Percentiles rank a stretch among this genome's conserved stretches.
Evolutionary conservation across 1,284 basidiomycete species (phyloP).

Genomic region (Boletus semigastroideus): DNA sequence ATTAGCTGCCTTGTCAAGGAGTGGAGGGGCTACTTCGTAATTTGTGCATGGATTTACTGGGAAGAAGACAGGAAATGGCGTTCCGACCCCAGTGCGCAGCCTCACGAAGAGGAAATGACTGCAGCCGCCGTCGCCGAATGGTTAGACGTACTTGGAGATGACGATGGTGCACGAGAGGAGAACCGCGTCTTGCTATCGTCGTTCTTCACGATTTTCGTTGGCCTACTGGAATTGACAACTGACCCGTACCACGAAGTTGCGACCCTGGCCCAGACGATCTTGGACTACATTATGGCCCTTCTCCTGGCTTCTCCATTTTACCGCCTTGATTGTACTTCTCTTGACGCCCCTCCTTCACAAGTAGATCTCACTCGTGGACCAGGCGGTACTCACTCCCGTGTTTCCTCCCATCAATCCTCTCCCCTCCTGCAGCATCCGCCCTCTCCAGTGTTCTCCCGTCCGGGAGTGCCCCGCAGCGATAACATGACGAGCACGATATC

Average conservation of each 20-base stretch:
- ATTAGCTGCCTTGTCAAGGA: constrained; percentile 93
- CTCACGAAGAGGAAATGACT: constrained; percentile 64
- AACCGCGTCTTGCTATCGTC: constrained; percentile 84
- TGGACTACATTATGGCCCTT: constrained; percentile 91
- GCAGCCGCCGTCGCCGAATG: constrained; percentile 75
- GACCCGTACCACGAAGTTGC: constrained; percentile 95
- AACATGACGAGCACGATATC: constrained; percentile 61
- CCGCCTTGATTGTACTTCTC: constrained; percentile 63
- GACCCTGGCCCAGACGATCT: constrained; percentile 84
- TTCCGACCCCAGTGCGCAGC: constrained; percentile 30
- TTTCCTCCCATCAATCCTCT: constrained; percentile 51
- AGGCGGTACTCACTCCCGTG: constrained; percentile 46
- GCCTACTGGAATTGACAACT: constrained; percentile 87
- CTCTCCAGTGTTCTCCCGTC: constrained; percentile 43
- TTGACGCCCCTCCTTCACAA: constrained; percentile 49
- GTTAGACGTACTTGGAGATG: constrained; percentile 65
- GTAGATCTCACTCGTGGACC: constrained; percentile 25
- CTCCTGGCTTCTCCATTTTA: constrained; percentile 88
- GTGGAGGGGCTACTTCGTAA: constrained; percentile 94
- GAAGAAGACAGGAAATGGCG: constrained; percentile 76
- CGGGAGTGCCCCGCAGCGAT: constrained; percentile 55
- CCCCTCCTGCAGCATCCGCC: constrained; percentile 37
- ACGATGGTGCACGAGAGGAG: constrained; percentile 70
- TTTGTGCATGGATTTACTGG: constrained; percentile 96
- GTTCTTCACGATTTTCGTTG: constrained; percentile 91